Percentiles rank a stretch among this genome's conserved stretches.
phyloP scores from a whole-genome alignment of 306 rosid genomes.

The Sicyos edulis region DNA sequence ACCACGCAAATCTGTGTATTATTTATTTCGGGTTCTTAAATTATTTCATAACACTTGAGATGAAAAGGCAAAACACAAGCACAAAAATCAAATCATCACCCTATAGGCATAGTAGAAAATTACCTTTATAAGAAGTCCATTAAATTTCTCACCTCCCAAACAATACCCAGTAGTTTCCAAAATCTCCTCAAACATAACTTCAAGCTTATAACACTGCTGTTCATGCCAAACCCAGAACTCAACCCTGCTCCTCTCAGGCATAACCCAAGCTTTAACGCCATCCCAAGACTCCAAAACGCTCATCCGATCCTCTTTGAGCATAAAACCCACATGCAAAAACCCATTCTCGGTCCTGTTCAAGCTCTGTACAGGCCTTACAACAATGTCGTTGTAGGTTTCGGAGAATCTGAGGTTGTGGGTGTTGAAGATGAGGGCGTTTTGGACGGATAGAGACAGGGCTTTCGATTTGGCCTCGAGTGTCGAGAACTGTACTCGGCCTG shows the following conservation, averaged over 20 bases:
- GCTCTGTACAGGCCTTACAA: slow-evolving; percentile 40
- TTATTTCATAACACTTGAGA: background rate
- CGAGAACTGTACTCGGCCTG: slow-evolving; percentile 80
- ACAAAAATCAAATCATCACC: background rate
- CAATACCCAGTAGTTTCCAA: slow-evolving; percentile 46
- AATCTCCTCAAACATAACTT: slow-evolving; percentile 60
- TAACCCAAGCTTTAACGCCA: slow-evolving; percentile 50
- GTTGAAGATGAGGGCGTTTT: slow-evolving; percentile 35
- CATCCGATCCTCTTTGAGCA: slow-evolving; percentile 36
- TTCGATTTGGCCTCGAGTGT: slow-evolving; percentile 30
- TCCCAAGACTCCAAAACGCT: slow-evolving; percentile 56
- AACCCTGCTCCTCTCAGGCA: slow-evolving; percentile 59
- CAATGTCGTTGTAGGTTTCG: slow-evolving; percentile 43
- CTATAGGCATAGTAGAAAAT: background rate
- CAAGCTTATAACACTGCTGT: slow-evolving; percentile 47
- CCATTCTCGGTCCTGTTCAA: slow-evolving; percentile 37
- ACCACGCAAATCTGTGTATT: too few species aligned
- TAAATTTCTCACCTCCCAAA: slow-evolving; percentile 37
- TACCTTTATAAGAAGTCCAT: slow-evolving; percentile 57
- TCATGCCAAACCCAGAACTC: slow-evolving; percentile 52
- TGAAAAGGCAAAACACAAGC: background rate
- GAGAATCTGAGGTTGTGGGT: slow-evolving; percentile 47
- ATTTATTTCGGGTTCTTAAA: too few species aligned
- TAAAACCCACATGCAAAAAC: slow-evolving; percentile 48
- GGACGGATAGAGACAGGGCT: slow-evolving; percentile 37